Base-by-base conservation (phyloP, 768 basidiomycete species). In the Lanmaoa pseudosensibilis region DNA sequence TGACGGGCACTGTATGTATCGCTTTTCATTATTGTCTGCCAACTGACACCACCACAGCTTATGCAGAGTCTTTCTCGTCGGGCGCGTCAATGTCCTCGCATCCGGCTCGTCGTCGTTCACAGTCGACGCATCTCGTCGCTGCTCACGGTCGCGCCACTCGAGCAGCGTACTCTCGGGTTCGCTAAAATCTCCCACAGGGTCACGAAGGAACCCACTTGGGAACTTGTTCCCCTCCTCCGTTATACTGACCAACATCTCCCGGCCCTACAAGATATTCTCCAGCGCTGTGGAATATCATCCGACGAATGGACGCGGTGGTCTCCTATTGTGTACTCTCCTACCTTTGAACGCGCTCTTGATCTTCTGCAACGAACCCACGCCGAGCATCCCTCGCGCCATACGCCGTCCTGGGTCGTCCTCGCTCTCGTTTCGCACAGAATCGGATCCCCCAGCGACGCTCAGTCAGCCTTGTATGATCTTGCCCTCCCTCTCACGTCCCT, bases 361-460 rank as follows among this genome's bases (percentile, higher is more conserved):
- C 37, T 59, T 16, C 33, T 77, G 7, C 58, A 56, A 27, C 27
- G 52, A 32, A 33, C 49, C 10, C 57, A 52, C 4, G 30, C 46
- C 37, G n/a, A 51, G 34, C 11, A 46, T 37, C 5, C 50, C 16
- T 16, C 36, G 2, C n/a, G 27, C 4, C 37, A 30, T 3, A 55
- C 74, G 13, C 86, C 87, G 0, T 59, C 76, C 0, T 88, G 85
- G 85, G 69, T 85, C n/a, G 65, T 80, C 12, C 68, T 88, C 32
- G 75, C 78, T 44, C 72, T 87, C 40, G 69, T 80, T 16, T 70
- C 66, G 4, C 77, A 76, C 68, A 80, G 77, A 65, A 73, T 84
- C 12, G 71, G 65, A n/a, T 78, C 79, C 0, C 66, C 75, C 2
- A 54, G 54, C 16, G 78, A 87, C 23, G 84, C 83, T 0, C 67